phyloP scores from a whole-genome alignment of 164 flowering plant genomes.

The Warburgia ugandensis region DNA sequence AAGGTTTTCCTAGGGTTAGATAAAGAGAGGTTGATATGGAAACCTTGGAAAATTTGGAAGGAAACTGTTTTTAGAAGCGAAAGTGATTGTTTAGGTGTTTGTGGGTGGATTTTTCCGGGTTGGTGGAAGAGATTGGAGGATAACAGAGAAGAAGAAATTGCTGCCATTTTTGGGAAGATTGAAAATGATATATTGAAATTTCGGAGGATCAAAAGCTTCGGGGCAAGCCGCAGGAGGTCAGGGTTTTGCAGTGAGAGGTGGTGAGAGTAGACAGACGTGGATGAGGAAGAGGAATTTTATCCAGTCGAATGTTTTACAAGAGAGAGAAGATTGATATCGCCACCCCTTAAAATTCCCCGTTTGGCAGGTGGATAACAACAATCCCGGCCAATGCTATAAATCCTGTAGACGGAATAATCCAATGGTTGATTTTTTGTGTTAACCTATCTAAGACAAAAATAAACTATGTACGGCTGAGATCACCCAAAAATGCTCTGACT shows the following conservation, averaged over 20 bases:
- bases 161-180: constrained; percentile 23
- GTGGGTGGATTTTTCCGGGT: constrained; percentile 10
- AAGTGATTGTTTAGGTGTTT: constrained; percentile 15
- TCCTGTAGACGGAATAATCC: too few species aligned
- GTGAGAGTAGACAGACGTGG: too few species aligned
- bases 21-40: constrained; percentile 2
- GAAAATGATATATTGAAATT: neutral
- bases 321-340: too few species aligned
- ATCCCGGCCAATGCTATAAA: too few species aligned
- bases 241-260: neutral
- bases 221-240: neutral
- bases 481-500: too few species aligned
- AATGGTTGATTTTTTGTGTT: too few species aligned
- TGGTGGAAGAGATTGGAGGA: constrained; percentile 24
- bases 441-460: too few species aligned
- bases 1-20: constrained; percentile 11
- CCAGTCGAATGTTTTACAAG: neutral
- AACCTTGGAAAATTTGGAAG: constrained; percentile 3
- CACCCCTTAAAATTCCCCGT: too few species aligned
- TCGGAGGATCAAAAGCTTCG: neutral
- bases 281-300: neutral
- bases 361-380: too few species aligned
- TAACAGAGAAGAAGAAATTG: constrained; percentile 26
- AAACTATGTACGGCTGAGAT: too few species aligned
- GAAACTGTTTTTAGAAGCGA: constrained; percentile 8